phyloP scores from a whole-genome alignment of 2,329 filamentous ascomycete genomes.

The Trichoderma cornu-damae region DNA sequence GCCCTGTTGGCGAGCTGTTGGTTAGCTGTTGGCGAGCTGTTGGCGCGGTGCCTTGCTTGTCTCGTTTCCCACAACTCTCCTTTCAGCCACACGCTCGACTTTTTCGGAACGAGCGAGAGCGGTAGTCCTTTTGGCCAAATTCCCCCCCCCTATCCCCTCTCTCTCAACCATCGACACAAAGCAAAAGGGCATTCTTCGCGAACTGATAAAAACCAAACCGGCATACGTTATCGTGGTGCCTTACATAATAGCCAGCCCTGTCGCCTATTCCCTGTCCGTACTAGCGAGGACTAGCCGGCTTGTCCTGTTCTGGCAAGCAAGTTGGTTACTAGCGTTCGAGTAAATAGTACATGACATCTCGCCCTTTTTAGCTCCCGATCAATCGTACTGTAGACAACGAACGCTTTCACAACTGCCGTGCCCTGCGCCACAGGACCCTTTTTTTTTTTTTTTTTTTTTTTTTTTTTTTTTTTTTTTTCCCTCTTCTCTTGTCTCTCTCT shows the following conservation, averaged over 20 bases:
- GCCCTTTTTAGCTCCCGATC: not conserved
- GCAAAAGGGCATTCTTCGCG: too few species aligned
- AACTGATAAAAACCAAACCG: too few species aligned
- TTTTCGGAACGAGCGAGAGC: not conserved
- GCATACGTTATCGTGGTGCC: not conserved
- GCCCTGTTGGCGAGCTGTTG: slow-evolving; percentile 6
- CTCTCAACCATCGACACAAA: too few species aligned
- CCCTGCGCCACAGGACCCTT: not conserved
- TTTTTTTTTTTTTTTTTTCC: not conserved
- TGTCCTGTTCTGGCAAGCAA: not conserved
- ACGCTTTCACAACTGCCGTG: slow-evolving; percentile 3
- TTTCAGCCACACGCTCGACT: not conserved
- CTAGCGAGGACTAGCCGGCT: not conserved
- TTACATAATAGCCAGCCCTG: not conserved
- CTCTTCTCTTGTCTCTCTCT: not conserved
- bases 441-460: not conserved
- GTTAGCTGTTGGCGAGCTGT: not conserved
- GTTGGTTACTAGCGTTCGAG: not conserved
- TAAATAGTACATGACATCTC: not conserved
- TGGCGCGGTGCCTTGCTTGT: too few species aligned
- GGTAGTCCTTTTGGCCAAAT: too few species aligned
- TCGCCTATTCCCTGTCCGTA: not conserved
- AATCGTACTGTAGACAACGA: slow-evolving; percentile 6
- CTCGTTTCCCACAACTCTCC: too few species aligned
- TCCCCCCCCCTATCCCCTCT: too few species aligned